phyloP scores from a whole-genome alignment of 192 early-diverging fungal genomes.

The Coemansia sp. region DNA sequence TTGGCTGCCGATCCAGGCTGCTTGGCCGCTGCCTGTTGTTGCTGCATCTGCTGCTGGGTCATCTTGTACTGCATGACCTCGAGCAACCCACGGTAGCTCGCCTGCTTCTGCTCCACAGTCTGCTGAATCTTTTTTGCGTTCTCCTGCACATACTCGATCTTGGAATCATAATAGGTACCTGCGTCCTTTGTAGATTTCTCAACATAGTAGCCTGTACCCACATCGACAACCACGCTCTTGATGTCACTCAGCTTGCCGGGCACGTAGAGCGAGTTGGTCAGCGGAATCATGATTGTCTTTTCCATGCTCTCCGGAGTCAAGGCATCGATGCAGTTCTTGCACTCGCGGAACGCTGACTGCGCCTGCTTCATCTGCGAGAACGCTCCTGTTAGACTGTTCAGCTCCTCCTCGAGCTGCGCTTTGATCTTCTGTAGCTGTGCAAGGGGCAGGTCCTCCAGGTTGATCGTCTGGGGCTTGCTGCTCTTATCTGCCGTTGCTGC shows the following conservation, averaged over 20 bases:
- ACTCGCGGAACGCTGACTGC: conserved; percentile 82
- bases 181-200: conserved; percentile 89
- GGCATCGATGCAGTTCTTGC: conserved; percentile 69
- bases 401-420: conserved; percentile 86
- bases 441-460: conserved; percentile 81
- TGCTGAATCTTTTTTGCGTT: conserved; percentile 82
- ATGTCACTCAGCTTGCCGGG: conserved; percentile 81
- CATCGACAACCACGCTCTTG: conserved; percentile 88
- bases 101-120: conserved; percentile 76
- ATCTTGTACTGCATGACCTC: conserved; percentile 54
- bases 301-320: conserved; percentile 58
- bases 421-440: conserved; percentile 80
- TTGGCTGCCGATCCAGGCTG: neutral
- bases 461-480: conserved; percentile 58
- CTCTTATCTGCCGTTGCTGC: conserved; percentile 10
- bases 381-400: conserved; percentile 79
- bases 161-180: conserved; percentile 75
- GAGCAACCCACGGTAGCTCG: conserved; percentile 57
- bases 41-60: conserved; percentile 35
- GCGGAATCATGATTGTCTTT: conserved; percentile 48
- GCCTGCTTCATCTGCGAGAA: conserved; percentile 86
- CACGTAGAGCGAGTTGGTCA: conserved; percentile 77
- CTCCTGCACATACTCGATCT: conserved; percentile 78
- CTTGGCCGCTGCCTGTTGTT: conserved; percentile 18
- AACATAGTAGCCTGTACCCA: conserved; percentile 95